These are phyloP conservation scores for Aspergillus sp. DNA, from an alignment of 2,329 filamentous ascomycete species.

Conservation along the genomic window DNA sequence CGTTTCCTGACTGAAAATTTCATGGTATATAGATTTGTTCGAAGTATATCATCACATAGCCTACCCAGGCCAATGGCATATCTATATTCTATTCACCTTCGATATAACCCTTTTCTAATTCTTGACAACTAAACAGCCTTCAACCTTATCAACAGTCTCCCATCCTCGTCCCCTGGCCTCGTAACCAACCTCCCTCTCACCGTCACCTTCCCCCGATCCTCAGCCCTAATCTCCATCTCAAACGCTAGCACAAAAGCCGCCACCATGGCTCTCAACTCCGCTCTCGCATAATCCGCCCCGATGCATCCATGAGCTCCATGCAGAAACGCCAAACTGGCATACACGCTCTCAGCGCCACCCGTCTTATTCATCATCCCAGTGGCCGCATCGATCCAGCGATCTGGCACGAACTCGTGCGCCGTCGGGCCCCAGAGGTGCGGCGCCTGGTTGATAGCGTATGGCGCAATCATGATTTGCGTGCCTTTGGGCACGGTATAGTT, in stretches of 20 bases:
- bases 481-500: background rate
- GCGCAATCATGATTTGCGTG: background rate
- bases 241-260: background rate
- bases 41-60: no score
- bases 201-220: no score
- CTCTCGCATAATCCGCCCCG: background rate
- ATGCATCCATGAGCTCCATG: background rate
- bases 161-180: no score
- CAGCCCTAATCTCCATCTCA: no score
- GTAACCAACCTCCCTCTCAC: no score
- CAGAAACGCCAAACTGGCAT: background rate
- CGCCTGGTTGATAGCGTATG: background rate
- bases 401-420: background rate
- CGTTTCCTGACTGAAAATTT: no score
- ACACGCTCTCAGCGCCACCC: background rate
- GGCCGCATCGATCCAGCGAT: background rate
- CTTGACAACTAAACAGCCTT: no score
- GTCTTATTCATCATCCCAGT: background rate
- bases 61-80: no score
- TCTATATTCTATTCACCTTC: no score
- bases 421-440: background rate
- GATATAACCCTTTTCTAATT: no score
- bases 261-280: background rate
- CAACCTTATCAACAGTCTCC: no score
- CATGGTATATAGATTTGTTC: no score